Evolutionary conservation across 345 rosid species (phyloP).

Genomic region (Citrus medica): DNA sequence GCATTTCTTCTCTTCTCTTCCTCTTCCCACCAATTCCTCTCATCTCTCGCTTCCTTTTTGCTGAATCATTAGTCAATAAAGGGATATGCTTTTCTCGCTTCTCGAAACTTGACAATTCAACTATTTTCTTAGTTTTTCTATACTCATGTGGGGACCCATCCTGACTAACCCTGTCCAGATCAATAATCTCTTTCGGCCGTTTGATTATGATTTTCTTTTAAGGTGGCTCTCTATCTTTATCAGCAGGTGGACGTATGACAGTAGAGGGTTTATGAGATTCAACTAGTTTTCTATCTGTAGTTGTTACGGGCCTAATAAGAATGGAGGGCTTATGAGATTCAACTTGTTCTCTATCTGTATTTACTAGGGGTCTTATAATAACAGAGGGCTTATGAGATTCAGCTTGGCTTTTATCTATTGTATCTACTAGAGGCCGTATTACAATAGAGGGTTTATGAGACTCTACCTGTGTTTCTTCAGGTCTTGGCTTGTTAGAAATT

Average conservation of each 20-base stretch:
- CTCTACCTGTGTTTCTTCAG: slow-evolving; percentile 55
- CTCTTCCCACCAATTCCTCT: slow-evolving; percentile 78
- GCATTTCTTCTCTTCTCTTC: slow-evolving; percentile 60
- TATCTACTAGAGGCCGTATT: slow-evolving; percentile 71
- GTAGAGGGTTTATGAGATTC: slow-evolving; percentile 70
- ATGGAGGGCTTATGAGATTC: slow-evolving; percentile 56
- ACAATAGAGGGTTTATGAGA: slow-evolving; percentile 70
- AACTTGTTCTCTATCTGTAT: slow-evolving; percentile 49
- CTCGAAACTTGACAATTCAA: slow-evolving; percentile 70
- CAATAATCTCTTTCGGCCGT: slow-evolving; percentile 68
- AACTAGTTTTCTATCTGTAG: slow-evolving; percentile 48
- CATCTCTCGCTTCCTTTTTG: slow-evolving; percentile 55
- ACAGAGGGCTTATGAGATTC: slow-evolving; percentile 60
- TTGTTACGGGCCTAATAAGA: slow-evolving; percentile 58
- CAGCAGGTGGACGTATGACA: slow-evolving; percentile 79
- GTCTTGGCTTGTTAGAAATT: slow-evolving; percentile 67
- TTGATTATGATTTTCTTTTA: slow-evolving; percentile 77
- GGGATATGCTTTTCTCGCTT: slow-evolving; percentile 39
- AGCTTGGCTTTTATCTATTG: slow-evolving; percentile 48
- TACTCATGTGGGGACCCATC: slow-evolving; percentile 67
- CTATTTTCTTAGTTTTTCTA: slow-evolving; percentile 77
- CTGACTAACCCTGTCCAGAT: slow-evolving; percentile 65
- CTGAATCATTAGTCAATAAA: slow-evolving; percentile 38
- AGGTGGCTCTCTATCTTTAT: slow-evolving; percentile 56
- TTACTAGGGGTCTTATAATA: slow-evolving; percentile 52